A percentile compares a stretch with the other conserved stretches of the same genome.
Conservation (phyloP, 2,329 filamentous ascomycete species). For the Lasiodiplodia sp. region DNA sequence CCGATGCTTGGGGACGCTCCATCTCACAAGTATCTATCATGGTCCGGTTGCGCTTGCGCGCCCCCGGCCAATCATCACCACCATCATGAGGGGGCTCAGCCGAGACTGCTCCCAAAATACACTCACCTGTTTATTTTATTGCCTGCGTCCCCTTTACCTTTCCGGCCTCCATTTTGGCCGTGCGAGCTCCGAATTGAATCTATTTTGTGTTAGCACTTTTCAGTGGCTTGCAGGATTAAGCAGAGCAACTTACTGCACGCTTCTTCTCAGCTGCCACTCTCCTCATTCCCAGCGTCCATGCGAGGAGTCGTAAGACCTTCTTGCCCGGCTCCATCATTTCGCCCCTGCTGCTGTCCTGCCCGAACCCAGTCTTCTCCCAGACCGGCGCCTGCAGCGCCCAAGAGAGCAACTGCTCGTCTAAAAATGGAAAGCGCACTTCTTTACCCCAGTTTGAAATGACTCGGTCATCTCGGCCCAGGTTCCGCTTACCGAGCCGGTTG, state of each 20-base stretch:
- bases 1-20: not conserved
- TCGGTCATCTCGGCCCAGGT: slow-evolving; percentile 91
- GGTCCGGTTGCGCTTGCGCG: not conserved
- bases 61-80: slow-evolving; percentile 30
- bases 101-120: slow-evolving; percentile 11
- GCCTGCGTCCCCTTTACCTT: slow-evolving; percentile 57
- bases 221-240: not conserved
- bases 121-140: slow-evolving; percentile 45
- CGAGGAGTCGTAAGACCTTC: slow-evolving; percentile 78
- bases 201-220: slow-evolving; percentile 32
- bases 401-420: slow-evolving; percentile 85
- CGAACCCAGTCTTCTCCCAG: slow-evolving; percentile 89
- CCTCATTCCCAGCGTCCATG: slow-evolving; percentile 74
- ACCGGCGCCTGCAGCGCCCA: slow-evolving; percentile 80
- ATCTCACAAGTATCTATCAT: slow-evolving; percentile 30
- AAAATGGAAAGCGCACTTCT: slow-evolving; percentile 87
- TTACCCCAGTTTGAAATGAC: slow-evolving; percentile 88
- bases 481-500: slow-evolving; percentile 85
- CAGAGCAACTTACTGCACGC: slow-evolving; percentile 70
- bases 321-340: slow-evolving; percentile 73
- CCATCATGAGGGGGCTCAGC: slow-evolving; percentile 23
- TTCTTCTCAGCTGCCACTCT: slow-evolving; percentile 87
- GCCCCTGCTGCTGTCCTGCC: slow-evolving; percentile 45
- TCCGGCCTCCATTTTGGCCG: slow-evolving; percentile 58
- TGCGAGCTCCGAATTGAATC: slow-evolving; percentile 55